Evolutionary conservation across 495 filamentous ascomycete species (phyloP).

Genomic region (Rostrohypoxylon terebratum): DNA sequence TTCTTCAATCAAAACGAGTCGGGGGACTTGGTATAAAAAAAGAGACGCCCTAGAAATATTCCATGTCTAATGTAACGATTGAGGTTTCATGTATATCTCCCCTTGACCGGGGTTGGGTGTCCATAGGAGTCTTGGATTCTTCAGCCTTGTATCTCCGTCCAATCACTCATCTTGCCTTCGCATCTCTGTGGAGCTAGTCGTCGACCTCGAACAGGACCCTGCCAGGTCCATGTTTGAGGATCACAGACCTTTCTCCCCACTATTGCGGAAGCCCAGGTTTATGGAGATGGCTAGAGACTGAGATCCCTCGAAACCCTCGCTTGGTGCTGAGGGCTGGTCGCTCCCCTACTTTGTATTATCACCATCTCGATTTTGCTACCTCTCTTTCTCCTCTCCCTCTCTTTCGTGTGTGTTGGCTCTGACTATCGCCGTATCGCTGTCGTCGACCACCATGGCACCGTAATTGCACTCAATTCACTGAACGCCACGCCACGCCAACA

Average conservation of each 20-base stretch:
- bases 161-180: constrained; percentile 36
- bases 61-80: constrained; percentile 34
- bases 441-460: constrained; percentile 37
- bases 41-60: constrained; percentile 8
- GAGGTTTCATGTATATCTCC: constrained; percentile 36
- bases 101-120: constrained; percentile 33
- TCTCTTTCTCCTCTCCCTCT: constrained; percentile 25
- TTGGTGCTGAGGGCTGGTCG: constrained; percentile 25
- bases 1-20: constrained; percentile 15
- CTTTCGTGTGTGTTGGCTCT: constrained; percentile 26
- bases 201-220: constrained; percentile 46
- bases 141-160: constrained; percentile 39
- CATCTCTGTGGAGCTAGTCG: constrained; percentile 33
- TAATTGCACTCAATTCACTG: constrained; percentile 25
- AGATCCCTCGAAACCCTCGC: constrained; percentile 31
- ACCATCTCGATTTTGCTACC: constrained; percentile 16
- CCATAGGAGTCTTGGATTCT: constrained; percentile 33
- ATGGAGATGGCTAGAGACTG: constrained; percentile 22
- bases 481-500: constrained; percentile 27
- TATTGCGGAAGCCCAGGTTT: constrained; percentile 39
- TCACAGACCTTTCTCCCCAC: constrained; percentile 38
- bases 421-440: constrained; percentile 37
- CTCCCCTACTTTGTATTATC: constrained; percentile 24
- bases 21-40: constrained; percentile 24
- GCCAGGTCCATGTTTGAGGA: constrained; percentile 48